Conservation (phyloP, 23 red algal species). For the Chondrus crispus region DNA sequence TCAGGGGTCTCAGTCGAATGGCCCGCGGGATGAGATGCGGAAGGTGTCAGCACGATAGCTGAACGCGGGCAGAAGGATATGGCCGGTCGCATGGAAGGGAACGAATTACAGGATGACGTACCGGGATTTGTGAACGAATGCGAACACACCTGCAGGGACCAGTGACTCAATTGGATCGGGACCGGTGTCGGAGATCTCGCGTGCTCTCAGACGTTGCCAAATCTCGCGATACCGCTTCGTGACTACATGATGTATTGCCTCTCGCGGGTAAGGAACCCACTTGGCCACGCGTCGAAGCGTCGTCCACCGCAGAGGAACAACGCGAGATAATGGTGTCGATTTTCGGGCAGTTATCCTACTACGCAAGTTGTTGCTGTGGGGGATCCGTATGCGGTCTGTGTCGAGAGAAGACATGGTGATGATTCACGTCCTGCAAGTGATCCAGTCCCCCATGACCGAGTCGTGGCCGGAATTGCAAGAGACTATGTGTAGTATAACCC, state of each 20-base stretch:
- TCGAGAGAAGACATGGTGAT: conserved; percentile 82
- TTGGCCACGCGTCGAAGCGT: conserved; percentile 78
- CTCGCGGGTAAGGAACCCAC: conserved; percentile 60
- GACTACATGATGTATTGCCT: conserved; percentile 81
- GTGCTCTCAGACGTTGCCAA: conserved; percentile 72
- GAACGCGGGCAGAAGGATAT: conserved; percentile 44
- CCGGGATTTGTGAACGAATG: conserved; percentile 58
- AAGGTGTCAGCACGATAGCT: conserved; percentile 20
- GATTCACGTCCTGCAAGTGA: conserved; percentile 86
- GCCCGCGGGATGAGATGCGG: conserved; percentile 26
- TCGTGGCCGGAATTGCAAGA: conserved; percentile 81
- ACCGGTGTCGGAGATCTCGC: conserved; percentile 77
- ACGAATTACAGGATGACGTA: conserved; percentile 70
- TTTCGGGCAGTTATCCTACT: conserved; percentile 86
- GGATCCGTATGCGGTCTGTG: conserved; percentile 77
- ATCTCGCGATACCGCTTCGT: conserved; percentile 51
- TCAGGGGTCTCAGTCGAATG: conserved; percentile 71
- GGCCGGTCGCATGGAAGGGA: conserved; percentile 64
- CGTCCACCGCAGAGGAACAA: conserved; percentile 76
- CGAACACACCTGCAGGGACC: conserved; percentile 20
- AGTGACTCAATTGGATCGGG: conserved; percentile 32
- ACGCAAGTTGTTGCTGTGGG: conserved; percentile 87
- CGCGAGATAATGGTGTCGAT: conserved; percentile 79
- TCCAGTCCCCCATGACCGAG: conserved; percentile 90
- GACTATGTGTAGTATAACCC: too few relatives aligned